Evolutionary conservation across 2,329 filamentous ascomycete genomes (phyloP), one percentile per base, ranked within the genome.

Genomic region (Exophiala sp.): DNA sequence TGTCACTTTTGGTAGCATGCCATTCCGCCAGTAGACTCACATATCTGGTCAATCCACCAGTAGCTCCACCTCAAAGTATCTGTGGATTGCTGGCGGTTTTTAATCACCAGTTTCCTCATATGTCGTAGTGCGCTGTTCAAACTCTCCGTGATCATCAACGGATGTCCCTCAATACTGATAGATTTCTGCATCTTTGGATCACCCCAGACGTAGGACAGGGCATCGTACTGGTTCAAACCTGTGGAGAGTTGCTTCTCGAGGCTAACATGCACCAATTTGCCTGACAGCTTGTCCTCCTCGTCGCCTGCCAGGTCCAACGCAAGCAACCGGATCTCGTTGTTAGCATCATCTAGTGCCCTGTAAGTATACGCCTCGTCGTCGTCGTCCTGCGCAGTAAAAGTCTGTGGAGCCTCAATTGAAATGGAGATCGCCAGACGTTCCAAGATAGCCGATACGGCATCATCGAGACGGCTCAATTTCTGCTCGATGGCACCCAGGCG

Each of bases 31-130:
- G 46, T 10, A 16, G 21, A 41, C 6, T 11, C 5, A 16, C 11
- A 32, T 9, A 45, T 52, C 14, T 52, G 49, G 41, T 52, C 49
- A 32, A 52, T 52, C 49, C 40, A 52, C 40, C 40, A 52, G 20
- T 40, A 29, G 12, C 18, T 10, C 41, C 16, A 18, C 16, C 16
- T 18, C 3, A 3, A 18, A 18, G 16, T 18, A 18, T 18, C 16
- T 18, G 16, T 18, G 16, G 16, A 18, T 18, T 18, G 16, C 16
- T 18, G 49, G 10, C 8, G 20, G 4, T 4, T 41, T 18, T 38
- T 3, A 42, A 12, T 10, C 20, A 14, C 16, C 16, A 18, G 16
- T 18, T 18, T 18, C 16, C 16, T 18, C 16, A 18, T 18, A 18
- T 18, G 16, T 18, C 16, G 16, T 18, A 18, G 16, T 18, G 16